A percentile compares a stretch with the other conserved stretches of the same genome.
Evolutionary conservation across 1,139 yeast genomes (phyloP).

Genomic region (Suhomyces panamericanus): DNA sequence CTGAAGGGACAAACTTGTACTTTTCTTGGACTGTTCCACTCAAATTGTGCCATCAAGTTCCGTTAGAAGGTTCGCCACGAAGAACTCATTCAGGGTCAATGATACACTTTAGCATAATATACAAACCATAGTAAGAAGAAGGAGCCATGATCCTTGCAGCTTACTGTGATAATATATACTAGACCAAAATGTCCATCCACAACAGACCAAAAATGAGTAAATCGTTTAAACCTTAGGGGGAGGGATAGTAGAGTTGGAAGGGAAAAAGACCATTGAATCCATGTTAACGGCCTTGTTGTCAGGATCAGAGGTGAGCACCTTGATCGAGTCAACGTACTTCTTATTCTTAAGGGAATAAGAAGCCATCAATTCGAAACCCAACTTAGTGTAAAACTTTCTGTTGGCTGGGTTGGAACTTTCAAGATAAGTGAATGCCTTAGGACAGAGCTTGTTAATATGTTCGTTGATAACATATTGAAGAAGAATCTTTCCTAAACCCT

Average conservation of each 20-base stretch:
- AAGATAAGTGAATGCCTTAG: constrained; percentile 31
- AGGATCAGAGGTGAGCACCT: constrained; percentile 22
- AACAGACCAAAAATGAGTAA: constrained; percentile 11
- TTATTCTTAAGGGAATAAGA: constrained; percentile 43
- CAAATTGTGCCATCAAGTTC: constrained; percentile 1
- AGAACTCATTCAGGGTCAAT: constrained; percentile 11
- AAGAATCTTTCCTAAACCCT: constrained; percentile 39
- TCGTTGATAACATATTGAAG: constrained; percentile 28
- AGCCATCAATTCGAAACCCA: constrained; percentile 48
- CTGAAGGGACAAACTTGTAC: too few species aligned
- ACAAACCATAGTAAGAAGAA: constrained; percentile 22
- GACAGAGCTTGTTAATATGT: constrained; percentile 14
- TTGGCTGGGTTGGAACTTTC: constrained; percentile 55
- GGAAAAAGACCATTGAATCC: constrained; percentile 40
- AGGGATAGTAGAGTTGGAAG: constrained; percentile 8
- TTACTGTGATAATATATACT: constrained; percentile 21
- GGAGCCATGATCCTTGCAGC: constrained; percentile 19
- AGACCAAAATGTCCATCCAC: constrained; percentile 21
- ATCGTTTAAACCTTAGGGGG: constrained; percentile 9
- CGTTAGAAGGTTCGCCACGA: constrained; percentile 6
- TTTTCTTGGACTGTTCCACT: too few species aligned
- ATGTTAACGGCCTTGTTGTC: constrained; percentile 29
- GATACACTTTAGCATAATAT: constrained; percentile 22
- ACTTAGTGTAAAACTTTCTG: constrained; percentile 48
- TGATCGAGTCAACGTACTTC: constrained; percentile 22